Conservation (phyloP, 306 rosid genomes). For the Elaeagnus macrophylla region DNA sequence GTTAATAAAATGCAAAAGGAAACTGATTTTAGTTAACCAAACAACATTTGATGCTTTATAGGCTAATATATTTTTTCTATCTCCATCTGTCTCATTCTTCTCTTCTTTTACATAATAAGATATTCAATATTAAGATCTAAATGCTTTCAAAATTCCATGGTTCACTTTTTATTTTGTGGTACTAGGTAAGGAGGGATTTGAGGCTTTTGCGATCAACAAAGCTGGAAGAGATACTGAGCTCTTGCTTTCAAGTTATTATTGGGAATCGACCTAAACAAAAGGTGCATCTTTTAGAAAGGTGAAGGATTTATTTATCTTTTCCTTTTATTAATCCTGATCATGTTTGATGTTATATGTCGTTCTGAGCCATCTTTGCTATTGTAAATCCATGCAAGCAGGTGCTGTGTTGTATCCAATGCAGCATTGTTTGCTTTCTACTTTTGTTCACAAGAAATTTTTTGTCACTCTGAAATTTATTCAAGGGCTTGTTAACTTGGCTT, state of each 20-base stretch:
- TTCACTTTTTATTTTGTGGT: constrained; percentile 9
- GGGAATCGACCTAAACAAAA: constrained; percentile 75
- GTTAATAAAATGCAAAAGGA: not conserved
- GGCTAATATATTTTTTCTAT: not conserved
- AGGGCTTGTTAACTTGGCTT: no score
- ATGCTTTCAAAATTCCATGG: not conserved
- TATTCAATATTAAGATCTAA: not conserved
- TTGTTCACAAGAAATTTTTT: no score
- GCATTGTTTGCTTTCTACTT: no score
- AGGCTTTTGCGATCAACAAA: constrained; percentile 50
- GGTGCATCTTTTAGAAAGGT: constrained; percentile 74
- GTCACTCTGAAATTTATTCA: no score
- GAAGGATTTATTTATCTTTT: not conserved
- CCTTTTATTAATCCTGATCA: not conserved
- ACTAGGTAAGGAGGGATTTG: constrained; percentile 72
- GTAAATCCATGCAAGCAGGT: no score
- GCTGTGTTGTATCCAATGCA: no score
- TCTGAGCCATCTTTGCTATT: no score
- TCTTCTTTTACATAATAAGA: not conserved
- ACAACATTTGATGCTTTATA: constrained; percentile 2
- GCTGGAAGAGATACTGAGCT: constrained; percentile 57
- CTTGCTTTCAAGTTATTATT: constrained; percentile 52
- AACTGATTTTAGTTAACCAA: not conserved
- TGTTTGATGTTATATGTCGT: not conserved
- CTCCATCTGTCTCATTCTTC: not conserved